Base-by-base conservation (phyloP, 139 green algal genomes). In the Coelastrella sp. region DNA sequence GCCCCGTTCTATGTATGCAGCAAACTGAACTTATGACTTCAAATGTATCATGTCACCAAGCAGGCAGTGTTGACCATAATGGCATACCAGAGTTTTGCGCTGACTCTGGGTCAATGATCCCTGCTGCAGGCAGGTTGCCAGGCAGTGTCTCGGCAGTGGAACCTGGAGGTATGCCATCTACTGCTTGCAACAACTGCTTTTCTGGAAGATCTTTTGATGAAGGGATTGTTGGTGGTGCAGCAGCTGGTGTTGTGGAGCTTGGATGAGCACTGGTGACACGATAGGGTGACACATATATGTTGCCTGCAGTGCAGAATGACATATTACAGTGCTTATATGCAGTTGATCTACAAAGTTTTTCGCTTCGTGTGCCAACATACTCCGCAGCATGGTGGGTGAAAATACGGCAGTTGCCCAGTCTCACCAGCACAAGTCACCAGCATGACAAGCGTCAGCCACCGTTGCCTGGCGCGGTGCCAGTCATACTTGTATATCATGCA, bases 31-130 rank as follows among this genome's bases (percentile, higher is more conserved):
- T n/a, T n/a, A n/a, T n/a, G n/a, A n/a, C n/a, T n/a, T n/a, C n/a
- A n/a, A n/a, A n/a, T n/a, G n/a, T n/a, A n/a, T n/a, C n/a, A n/a
- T n/a, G n/a, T n/a, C n/a, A n/a, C n/a, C n/a, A n/a, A n/a, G n/a
- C n/a, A n/a, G n/a, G n/a, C n/a, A n/a, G 45, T 57, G 45, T 57
- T 57, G 45, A 3, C 11, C 45, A 57, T 57, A 13, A 9, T 23
- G 15, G 5, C 27, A 17, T 23, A 81, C 73, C 73, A 51, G 73
- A 81, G 50, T 68, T 50, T 5, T 53, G 48, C 8, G 23, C 25
- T 21, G 73, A 66, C 19, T 62, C 7, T 30, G 73, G 73, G 50
- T 81, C 73, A 48, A 81, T 81, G 30, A 81, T 68, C 2, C 73
- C 73, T 35, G 62, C 45, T 4, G 23, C 32, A 19, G 73, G 30